Percentiles rank a stretch among this genome's conserved stretches.
phyloP scores from a whole-genome alignment of 228 moss, liverwort and hornwort genomes.

The Sphagnum fallax region DNA sequence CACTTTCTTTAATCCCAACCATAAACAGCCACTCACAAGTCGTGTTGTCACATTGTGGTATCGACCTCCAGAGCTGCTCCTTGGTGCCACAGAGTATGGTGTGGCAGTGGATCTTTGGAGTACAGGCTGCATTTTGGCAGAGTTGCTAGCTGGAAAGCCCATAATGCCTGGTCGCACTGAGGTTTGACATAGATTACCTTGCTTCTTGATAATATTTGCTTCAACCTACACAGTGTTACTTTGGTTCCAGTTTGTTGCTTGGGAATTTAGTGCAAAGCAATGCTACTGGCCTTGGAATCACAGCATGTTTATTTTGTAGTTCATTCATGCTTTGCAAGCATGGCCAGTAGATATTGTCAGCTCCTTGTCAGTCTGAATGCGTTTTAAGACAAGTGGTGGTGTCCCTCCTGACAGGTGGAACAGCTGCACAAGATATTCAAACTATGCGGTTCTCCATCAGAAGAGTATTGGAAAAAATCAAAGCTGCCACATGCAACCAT shows the following conservation, averaged over 20 bases:
- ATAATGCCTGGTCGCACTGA: conserved; percentile 70
- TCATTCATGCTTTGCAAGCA: no score
- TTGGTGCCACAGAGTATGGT: conserved; percentile 61
- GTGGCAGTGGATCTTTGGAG: conserved; percentile 71
- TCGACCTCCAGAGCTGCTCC: conserved; percentile 56
- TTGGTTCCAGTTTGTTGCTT: no score
- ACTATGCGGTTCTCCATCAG: conserved; percentile 63
- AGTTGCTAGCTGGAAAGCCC: conserved; percentile 57
- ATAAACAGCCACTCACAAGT: conserved; percentile 64
- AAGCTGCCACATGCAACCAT: conserved; percentile 67
- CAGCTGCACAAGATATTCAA: conserved; percentile 69
- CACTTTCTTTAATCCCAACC: conserved; percentile 63
- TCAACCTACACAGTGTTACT: no score
- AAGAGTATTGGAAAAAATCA: conserved; percentile 69
- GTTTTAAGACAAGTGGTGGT: no score
- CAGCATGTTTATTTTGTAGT: no score
- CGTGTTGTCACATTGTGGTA: conserved; percentile 71
- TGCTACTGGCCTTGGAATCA: no score
- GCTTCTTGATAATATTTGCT: no score
- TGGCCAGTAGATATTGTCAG: no score
- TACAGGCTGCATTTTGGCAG: conserved; percentile 62
- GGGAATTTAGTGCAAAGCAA: no score
- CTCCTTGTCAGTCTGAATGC: no score
- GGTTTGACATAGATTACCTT: conserved; percentile 13
- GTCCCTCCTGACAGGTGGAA: conserved; percentile 42